Evolutionary conservation across 768 basidiomycete species (phyloP), one percentile per base, ranked within the genome.

Genomic region (Macrolepiota albuminosa): DNA sequence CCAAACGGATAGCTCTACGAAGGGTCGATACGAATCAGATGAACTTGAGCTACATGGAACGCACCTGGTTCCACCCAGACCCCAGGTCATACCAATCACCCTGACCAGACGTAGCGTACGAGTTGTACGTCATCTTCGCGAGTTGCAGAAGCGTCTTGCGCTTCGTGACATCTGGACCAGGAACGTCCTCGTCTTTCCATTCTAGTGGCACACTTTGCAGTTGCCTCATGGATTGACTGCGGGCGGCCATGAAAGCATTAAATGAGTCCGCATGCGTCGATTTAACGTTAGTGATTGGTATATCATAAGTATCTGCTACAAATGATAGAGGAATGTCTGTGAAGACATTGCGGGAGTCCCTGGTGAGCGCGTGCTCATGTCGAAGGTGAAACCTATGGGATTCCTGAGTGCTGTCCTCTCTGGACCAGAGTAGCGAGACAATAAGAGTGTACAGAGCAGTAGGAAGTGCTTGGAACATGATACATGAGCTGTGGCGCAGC

Each of bases 71-170:
- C 84, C 87, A 95, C 3, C 79, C 76, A 7, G 76, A 74, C 0
- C 80, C 79, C 13, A 92, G 62, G 24, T 81, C 80, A 67, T 92
- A 95, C 95, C 95, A 98, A 10, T 75, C 78, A 31, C 70, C 72
- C 34, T 83, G 78, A 3, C 73, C 75, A 4, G 73, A 78, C 16
- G 78, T 71, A 4, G 74, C 72, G 69, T 98, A 98, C 2, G 95
- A 87, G 69, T 97, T 93, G 59, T 78, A 84, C 11, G 89, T 84
- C 91, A 98, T 98, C 82, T 90, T 93, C 21, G 91, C 94, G 16
- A 98, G 78, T 31, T 83, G 75, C 13, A 86, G 79, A 7, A 98
- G 71, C 1, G 92, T 89, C 65, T 86, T 81, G 37, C 89, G 82
- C 66, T 86, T 84, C 18, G 77, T 75, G 4, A 90, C 80, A 67